Base-by-base conservation (phyloP, 257 asterid species). In the Solanum gracilifrons region DNA sequence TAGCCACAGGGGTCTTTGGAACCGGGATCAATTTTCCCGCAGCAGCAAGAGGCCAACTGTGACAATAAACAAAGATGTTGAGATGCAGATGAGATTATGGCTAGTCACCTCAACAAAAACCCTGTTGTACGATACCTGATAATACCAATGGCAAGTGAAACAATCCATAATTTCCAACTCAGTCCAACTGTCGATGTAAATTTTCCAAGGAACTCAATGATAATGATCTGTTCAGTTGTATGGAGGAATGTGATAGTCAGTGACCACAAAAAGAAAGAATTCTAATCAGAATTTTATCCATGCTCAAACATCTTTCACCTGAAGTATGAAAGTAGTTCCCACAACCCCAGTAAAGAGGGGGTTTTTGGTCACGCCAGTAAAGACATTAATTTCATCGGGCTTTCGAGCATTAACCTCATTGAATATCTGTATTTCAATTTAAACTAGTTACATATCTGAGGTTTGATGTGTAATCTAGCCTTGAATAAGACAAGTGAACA, bases 1-100 rank as follows among this genome's bases (percentile, higher is more conserved):
- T 97, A 37, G 94, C 97, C 43, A 97, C 89, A 58, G 98, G 99
- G 20, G 96, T 95, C 91, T 94, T 88, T 12, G 99, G 98, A 84
- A 97, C 98, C 72, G 98, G 98, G 86, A 95, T 93, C 88, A 92
- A 74, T 90, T 96, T 96, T 48, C 98, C 98, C 5, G 92, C 93
- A 82, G 91, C 71, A 29, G 98, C 99, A 86, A 97, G 98, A 82
- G 98, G 99, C 99, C 98, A 97, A 89, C 99, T 95, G 96, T 74
- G 91, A 37, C 85, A 85, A 58, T 39, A 87, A 79, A 87, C 73
- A 86, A 43, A 85, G n/a, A 66, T 18, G 76, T 85, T 64, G 31
- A 68, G 29, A 62, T 66, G 43, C 16, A 35, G 13, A 83, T 15
- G 77, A 85, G 43, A 25, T 39, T 15, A 85, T 64, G 29, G 60